Evolutionary conservation across 495 filamentous ascomycete genomes (phyloP), one percentile per base, ranked within the genome.

Genomic region (Penicillium flavigenum): DNA sequence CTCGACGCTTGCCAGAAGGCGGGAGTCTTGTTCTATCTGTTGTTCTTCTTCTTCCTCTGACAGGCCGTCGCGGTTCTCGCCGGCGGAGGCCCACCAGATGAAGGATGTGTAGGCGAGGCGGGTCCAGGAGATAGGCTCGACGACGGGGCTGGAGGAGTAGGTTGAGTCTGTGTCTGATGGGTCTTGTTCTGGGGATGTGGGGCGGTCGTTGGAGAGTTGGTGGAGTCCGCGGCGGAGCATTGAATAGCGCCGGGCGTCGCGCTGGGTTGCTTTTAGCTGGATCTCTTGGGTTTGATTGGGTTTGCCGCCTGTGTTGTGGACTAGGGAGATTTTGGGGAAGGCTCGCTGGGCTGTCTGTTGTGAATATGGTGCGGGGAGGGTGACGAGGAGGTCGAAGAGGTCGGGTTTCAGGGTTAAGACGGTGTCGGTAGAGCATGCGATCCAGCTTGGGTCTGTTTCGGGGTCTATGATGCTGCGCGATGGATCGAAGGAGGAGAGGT

Each of bases 11-110:
- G 72, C 68, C 36, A 79, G 63, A 42, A 79, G 69, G 51, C 72
- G 68, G 27, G 66, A 69, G 61, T 78, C 76, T 59, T 75, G 73
- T 53, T 78, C 72, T 16, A 71, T 63, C 47, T 77, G 73, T 9
- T 77, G 71, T 52, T 75, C 72, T 54, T 71, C 69, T 59, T 78
- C 73, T 54, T 78, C 74, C 57, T 79, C 71, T 5, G 70, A 67
- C 24, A 76, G 63, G 19, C 66, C 76, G 22, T 83, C 81, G 2
- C 86, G 80, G 68, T 89, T 85, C 71, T 98, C 94, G 47, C 94
- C 94, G 1, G 94, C 94, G 1, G 90, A 92, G 0, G 94, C 94
- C 94, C 94, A 98, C 93, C 93, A 98, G 75, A 97, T 92, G 77
- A 97, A 96, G 4, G 88, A 87, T 26, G 82, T 84, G 67, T 97